Conservation (phyloP, 495 filamentous ascomycete genomes). For the Podospora australis region DNA sequence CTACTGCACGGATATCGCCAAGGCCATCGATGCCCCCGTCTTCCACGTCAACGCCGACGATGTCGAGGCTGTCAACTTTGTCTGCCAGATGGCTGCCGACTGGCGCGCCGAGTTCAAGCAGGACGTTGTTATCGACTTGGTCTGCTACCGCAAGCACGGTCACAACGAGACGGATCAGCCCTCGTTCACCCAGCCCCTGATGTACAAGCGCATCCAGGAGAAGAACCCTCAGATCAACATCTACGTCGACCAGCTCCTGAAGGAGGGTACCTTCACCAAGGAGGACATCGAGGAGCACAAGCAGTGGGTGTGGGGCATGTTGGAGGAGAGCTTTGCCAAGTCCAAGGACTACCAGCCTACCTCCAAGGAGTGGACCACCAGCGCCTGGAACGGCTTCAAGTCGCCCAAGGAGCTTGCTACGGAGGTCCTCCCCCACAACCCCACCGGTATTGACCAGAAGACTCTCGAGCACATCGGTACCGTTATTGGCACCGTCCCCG, state of each 20-base stretch:
- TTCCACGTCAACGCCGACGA: constrained; percentile 99
- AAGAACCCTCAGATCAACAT: constrained; percentile 76
- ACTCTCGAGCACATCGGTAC: constrained; percentile 72
- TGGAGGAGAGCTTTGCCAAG: constrained; percentile 91
- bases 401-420: constrained; percentile 94
- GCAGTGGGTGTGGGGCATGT: constrained; percentile 99
- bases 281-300: constrained; percentile 98
- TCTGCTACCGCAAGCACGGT: constrained; percentile 97
- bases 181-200: constrained; percentile 97
- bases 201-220: constrained; percentile 93
- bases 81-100: constrained; percentile 92
- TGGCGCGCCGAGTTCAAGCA: constrained; percentile 97
- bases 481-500: constrained; percentile 66
- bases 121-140: constrained; percentile 94
- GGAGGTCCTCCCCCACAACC: constrained; percentile 87
- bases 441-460: constrained; percentile 67
- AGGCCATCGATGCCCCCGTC: constrained; percentile 94
- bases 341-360: constrained; percentile 97
- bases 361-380: constrained; percentile 95
- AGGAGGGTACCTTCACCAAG: constrained; percentile 90
- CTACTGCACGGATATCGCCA: constrained; percentile 98
- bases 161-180: constrained; percentile 99
- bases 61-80: constrained; percentile 96
- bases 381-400: constrained; percentile 98
- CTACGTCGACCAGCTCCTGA: constrained; percentile 81